Percentiles rank a stretch among this genome's conserved stretches.
Evolutionary conservation across 2,329 filamentous ascomycete species (phyloP).

Genomic region (Pseudocercospora pini-densiflorae): DNA sequence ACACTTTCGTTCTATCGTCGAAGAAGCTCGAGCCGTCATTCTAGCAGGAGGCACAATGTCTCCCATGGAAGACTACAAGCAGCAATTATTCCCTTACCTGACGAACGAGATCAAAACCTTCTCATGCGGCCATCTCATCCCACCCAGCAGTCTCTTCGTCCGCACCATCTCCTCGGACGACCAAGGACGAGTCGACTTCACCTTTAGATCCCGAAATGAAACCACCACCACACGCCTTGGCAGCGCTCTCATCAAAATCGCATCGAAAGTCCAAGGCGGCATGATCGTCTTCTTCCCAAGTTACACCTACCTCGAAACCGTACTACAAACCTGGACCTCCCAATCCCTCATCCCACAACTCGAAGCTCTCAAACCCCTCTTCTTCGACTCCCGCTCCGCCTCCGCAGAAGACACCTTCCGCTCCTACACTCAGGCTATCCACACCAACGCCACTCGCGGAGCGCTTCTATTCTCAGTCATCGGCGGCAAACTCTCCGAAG

Average conservation of each 20-base stretch:
- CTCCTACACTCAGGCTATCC: slow-evolving; percentile 72
- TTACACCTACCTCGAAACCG: slow-evolving; percentile 84
- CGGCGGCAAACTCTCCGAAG: slow-evolving; percentile 92
- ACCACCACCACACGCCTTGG: slow-evolving; percentile 74
- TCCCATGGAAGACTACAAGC: slow-evolving; percentile 87
- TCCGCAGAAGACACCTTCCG: slow-evolving; percentile 72
- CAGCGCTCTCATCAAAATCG: slow-evolving; percentile 71
- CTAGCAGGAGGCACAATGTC: slow-evolving; percentile 98
- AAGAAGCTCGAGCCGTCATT: slow-evolving; percentile 83
- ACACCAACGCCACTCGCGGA: slow-evolving; percentile 55
- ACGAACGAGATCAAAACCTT: slow-evolving; percentile 69
- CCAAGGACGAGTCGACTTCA: slow-evolving; percentile 76
- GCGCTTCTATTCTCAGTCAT: slow-evolving; percentile 88
- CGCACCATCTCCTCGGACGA: slow-evolving; percentile 65
- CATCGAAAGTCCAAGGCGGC: slow-evolving; percentile 78
- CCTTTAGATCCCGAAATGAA: slow-evolving; percentile 75
- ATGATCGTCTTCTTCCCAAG: slow-evolving; percentile 96
- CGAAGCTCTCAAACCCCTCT: slow-evolving; percentile 47
- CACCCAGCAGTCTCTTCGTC: slow-evolving; percentile 77
- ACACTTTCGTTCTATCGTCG: slow-evolving; percentile 86
- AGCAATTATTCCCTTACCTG: slow-evolving; percentile 82
- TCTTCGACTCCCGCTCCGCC: slow-evolving; percentile 59
- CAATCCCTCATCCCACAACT: slow-evolving; percentile 35
- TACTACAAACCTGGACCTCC: slow-evolving; percentile 53
- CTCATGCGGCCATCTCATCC: slow-evolving; percentile 95